Evolutionary conservation across 306 rosid genomes (phyloP).

Genomic region (Heteromeles arbutifolia): DNA sequence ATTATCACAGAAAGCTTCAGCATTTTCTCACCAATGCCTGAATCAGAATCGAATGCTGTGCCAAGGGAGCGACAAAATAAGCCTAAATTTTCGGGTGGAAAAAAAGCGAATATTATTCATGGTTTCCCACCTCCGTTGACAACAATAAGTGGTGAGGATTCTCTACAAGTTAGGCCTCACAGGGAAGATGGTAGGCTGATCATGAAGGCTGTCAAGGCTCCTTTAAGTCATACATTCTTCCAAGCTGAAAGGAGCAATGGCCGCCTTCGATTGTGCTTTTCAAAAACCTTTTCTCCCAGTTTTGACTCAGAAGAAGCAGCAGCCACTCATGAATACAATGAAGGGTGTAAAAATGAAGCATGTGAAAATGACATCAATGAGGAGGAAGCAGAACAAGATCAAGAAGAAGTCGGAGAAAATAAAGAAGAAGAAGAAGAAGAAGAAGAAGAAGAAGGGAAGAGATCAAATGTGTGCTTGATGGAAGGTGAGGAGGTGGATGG

Average conservation of each 20-base stretch:
- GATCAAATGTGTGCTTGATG: neutral
- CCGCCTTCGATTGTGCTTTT: constrained; percentile 65
- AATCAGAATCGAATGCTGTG: constrained; percentile 10
- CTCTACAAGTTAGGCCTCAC: constrained; percentile 57
- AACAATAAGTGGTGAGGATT: constrained; percentile 65
- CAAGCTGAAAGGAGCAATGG: constrained; percentile 72
- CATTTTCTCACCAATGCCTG: constrained; percentile 29
- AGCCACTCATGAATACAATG: neutral
- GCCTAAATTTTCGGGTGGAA: constrained; percentile 24
- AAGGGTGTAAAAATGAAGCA: constrained; percentile 21
- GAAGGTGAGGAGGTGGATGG: constrained; percentile 9
- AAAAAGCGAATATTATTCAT: constrained; percentile 28
- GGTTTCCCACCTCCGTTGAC: constrained; percentile 93
- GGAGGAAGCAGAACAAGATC: neutral
- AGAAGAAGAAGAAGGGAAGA: neutral
- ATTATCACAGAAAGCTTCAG: constrained; percentile 37
- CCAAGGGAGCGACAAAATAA: constrained; percentile 27
- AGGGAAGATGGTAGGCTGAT: constrained; percentile 72
- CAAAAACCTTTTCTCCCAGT: constrained; percentile 15
- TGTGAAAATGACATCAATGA: constrained; percentile 16
- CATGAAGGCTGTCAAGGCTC: constrained; percentile 54
- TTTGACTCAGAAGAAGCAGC: constrained; percentile 22
- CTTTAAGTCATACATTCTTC: constrained; percentile 36
- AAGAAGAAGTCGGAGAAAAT: neutral
- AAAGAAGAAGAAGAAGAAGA: neutral